Evolutionary conservation across 2,329 filamentous ascomycete species (phyloP), one percentile per base, ranked within the genome.

Genomic region (Trichoderma atroviride): DNA sequence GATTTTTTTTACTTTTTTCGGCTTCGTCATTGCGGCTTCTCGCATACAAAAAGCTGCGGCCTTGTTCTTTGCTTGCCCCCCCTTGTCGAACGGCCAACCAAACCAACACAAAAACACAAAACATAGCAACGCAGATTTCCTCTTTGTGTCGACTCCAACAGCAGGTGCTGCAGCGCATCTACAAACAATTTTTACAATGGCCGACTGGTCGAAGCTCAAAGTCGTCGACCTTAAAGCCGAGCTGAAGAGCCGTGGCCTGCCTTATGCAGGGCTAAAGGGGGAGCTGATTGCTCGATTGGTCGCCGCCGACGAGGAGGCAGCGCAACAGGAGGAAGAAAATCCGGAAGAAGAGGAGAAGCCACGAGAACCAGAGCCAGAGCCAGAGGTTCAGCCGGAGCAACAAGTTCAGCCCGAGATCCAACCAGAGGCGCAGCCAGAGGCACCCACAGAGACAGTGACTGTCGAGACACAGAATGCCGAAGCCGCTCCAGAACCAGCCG

Each of bases 171-270:
- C 50, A 11, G 33, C 22, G 50, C 61, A 64, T 64, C 61, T 64
- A 33, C 50, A 40, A 24, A 19, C 16, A 56, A 56, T 68, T 59
- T 61, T 68, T 73, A 80, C 70, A 72, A 86, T 85, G 83, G 79
- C 81, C 63, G 85, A 87, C 74, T 88, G 85, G 82, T 80, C 79
- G 71, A 85, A 82, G 79, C 85, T 90, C 75, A 94, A 92, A 81
- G 92, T 95, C 72, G 84, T 89, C 40, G 91, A 94, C 75, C 85
- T 95, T 70, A 91, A 90, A 79, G 87, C 88, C 27, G 91, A 94
- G 82, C 85, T 94, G 53, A 93, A 92, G 80, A 84, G 83, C 70
- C 87, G 91, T 72, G 89, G 89, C n/a, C 86, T 94, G 50, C 82
- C 88, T 6, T 86, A 89, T 71, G 87, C 87, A 29, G 92, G 92